A percentile compares a stretch with the other conserved stretches of the same genome.
These are phyloP conservation scores for Penicillium nucicola DNA, from an alignment of 495 filamentous ascomycete genomes.

Conservation along the genomic window DNA sequence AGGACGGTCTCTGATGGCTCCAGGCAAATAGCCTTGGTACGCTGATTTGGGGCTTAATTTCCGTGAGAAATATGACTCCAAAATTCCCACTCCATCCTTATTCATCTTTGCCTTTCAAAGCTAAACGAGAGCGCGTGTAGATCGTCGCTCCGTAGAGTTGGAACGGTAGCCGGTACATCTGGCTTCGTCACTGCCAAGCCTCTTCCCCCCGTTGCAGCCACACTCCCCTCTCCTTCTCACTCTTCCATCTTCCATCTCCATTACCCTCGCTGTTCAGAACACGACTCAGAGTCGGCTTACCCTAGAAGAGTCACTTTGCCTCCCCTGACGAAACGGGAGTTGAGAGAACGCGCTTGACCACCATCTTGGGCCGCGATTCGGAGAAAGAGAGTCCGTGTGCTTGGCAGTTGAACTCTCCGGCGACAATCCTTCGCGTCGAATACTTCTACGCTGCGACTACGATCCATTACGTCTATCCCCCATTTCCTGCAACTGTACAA, in stretches of 20 bases:
- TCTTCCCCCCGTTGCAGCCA: constrained; percentile 28
- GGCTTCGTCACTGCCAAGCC: constrained; percentile 35
- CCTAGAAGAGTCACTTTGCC: not conserved
- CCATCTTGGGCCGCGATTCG: constrained; percentile 19
- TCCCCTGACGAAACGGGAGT: constrained; percentile 1
- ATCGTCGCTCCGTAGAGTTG: not conserved
- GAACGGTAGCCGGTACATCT: not conserved
- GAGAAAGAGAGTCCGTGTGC: constrained; percentile 21
- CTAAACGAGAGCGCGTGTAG: not conserved
- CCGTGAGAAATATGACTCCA: not conserved
- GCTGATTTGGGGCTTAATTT: no score
- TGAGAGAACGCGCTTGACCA: constrained; percentile 8
- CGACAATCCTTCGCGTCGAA: constrained; percentile 8
- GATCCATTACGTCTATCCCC: not conserved
- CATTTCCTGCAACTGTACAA: constrained; percentile 10
- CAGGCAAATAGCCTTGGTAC: no score
- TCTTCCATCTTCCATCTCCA: constrained; percentile 7
- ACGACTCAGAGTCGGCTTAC: constrained; percentile 1
- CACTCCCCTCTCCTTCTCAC: constrained; percentile 19
- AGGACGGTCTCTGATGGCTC: no score
- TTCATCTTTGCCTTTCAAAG: not conserved
- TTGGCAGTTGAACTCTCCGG: constrained; percentile 17
- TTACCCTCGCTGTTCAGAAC: constrained; percentile 1
- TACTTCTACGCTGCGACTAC: constrained; percentile 3
- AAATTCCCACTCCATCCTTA: not conserved